phyloP scores from a whole-genome alignment of 768 basidiomycete species.

The Podaxis carcinomalis region DNA sequence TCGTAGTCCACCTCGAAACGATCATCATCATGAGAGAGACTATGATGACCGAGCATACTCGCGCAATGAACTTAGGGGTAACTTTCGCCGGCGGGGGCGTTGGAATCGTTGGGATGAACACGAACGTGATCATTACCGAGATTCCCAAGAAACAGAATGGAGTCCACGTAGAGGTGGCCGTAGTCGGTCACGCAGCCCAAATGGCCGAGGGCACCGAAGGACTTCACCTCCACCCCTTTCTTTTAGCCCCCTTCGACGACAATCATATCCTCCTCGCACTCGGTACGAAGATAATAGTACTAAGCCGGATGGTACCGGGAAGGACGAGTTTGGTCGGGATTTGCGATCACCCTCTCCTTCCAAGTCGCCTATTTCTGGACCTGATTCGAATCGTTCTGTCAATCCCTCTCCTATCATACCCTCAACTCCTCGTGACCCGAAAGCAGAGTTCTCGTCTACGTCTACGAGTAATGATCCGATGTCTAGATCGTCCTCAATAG shows the following conservation, averaged over 20 bases:
- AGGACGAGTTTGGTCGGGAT: slow-evolving; percentile 87
- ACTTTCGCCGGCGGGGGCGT: slow-evolving; percentile 54
- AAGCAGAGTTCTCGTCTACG: slow-evolving; percentile 35
- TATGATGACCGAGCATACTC: slow-evolving; percentile 44
- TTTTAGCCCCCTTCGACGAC: slow-evolving; percentile 57
- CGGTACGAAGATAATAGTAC: slow-evolving; percentile 21
- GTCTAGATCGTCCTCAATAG: slow-evolving; percentile 45
- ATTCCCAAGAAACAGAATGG: slow-evolving; percentile 27
- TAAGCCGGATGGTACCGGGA: slow-evolving; percentile 29
- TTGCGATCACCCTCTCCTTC: slow-evolving; percentile 54
- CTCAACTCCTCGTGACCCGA: slow-evolving; percentile 17
- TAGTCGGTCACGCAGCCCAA: slow-evolving; percentile 76
- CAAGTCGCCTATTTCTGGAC: slow-evolving; percentile 13
- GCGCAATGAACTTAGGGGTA: slow-evolving; percentile 53
- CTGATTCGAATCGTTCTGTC: slow-evolving; percentile 15
- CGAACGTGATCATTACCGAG: slow-evolving; percentile 50
- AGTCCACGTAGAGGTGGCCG: slow-evolving; percentile 42
- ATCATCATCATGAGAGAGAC: slow-evolving; percentile 43
- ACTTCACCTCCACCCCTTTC: slow-evolving; percentile 35
- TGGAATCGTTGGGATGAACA: slow-evolving; percentile 52
- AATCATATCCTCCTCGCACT: slow-evolving; percentile 26
- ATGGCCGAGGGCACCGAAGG: slow-evolving; percentile 51
- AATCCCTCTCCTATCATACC: slow-evolving; percentile 26
- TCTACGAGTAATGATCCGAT: slow-evolving; percentile 42
- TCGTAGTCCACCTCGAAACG: slow-evolving; percentile 40